These are phyloP conservation scores for Pseudomassariella vexata DNA, from an alignment of 2,329 filamentous ascomycete species.

Conservation along the genomic window DNA sequence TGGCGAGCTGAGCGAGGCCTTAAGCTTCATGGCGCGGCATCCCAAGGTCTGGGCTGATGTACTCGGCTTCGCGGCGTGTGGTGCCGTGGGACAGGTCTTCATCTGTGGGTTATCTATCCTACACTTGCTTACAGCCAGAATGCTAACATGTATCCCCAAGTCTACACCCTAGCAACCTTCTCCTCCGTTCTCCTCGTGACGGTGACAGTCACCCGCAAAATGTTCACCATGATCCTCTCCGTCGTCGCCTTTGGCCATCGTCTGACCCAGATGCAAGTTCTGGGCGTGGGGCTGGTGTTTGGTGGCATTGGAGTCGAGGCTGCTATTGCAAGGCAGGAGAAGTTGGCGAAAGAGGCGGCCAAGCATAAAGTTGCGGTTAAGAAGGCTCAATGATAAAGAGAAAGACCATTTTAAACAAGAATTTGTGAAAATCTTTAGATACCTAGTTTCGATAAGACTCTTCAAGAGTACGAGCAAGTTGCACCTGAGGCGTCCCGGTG, in stretches of 20 bases:
- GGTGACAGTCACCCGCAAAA: constrained; percentile 95
- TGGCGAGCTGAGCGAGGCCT: constrained; percentile 74
- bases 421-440: too few relatives aligned
- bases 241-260: constrained; percentile 92
- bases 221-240: constrained; percentile 97
- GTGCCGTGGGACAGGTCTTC: constrained; percentile 91
- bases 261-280: constrained; percentile 83
- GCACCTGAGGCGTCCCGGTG: too few relatives aligned
- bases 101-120: constrained; percentile 57
- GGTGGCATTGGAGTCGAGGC: constrained; percentile 92
- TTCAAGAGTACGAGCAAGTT: too few relatives aligned
- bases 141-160: constrained; percentile 26
- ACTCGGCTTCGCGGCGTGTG: constrained; percentile 81
- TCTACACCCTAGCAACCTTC: constrained; percentile 90
- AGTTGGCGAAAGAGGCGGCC: constrained; percentile 69
- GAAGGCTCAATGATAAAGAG: constrained; percentile 9
- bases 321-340: constrained; percentile 73
- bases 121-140: neutral
- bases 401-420: too few relatives aligned
- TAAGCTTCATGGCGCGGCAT: constrained; percentile 74
- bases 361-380: constrained; percentile 37
- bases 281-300: constrained; percentile 89
- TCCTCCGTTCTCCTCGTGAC: constrained; percentile 89
- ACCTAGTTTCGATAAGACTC: too few relatives aligned
- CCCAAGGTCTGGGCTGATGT: constrained; percentile 83